These are phyloP conservation scores for Blumeriella jaapii DNA, from an alignment of 2,329 filamentous ascomycete genomes.

Conservation along the genomic window DNA sequence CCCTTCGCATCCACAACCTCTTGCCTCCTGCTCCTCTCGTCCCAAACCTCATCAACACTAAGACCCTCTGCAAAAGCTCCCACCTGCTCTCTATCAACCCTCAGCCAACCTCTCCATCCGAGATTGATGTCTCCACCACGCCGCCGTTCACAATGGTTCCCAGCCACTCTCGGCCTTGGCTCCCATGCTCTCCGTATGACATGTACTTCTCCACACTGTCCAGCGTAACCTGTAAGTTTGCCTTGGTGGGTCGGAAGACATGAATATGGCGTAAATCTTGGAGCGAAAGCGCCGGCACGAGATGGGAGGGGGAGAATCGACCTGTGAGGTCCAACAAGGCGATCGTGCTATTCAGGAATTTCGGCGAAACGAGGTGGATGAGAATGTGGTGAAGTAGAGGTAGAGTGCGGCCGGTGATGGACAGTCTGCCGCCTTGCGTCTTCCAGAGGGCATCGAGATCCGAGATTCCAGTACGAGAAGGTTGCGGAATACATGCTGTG, in stretches of 20 bases:
- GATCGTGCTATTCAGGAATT: conserved; percentile 31
- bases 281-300: conserved; percentile 22
- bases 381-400: conserved; percentile 46
- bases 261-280: conserved; percentile 23
- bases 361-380: conserved; percentile 34
- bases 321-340: conserved; percentile 43
- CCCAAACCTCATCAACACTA: conserved; percentile 25
- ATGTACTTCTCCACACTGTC: conserved; percentile 23
- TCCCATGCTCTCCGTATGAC: conserved; percentile 21
- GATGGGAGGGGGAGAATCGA: conserved; percentile 38
- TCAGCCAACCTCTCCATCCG: conserved; percentile 26
- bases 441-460: conserved; percentile 36
- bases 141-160: conserved; percentile 23
- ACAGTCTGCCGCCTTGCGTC: conserved; percentile 38
- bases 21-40: conserved; percentile 14
- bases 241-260: conserved; percentile 16
- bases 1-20: conserved; percentile 15
- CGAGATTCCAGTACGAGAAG: conserved; percentile 26
- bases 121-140: conserved; percentile 11
- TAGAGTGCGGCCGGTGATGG: conserved; percentile 40
- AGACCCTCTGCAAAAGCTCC: conserved; percentile 16
- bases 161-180: conserved; percentile 21
- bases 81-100: conserved; percentile 19
- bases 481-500: conserved; percentile 2
- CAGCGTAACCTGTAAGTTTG: conserved; percentile 17